Evolutionary conservation across 257 asterid genomes (phyloP).

Genomic region (Lithospermum erythrorhizon): DNA sequence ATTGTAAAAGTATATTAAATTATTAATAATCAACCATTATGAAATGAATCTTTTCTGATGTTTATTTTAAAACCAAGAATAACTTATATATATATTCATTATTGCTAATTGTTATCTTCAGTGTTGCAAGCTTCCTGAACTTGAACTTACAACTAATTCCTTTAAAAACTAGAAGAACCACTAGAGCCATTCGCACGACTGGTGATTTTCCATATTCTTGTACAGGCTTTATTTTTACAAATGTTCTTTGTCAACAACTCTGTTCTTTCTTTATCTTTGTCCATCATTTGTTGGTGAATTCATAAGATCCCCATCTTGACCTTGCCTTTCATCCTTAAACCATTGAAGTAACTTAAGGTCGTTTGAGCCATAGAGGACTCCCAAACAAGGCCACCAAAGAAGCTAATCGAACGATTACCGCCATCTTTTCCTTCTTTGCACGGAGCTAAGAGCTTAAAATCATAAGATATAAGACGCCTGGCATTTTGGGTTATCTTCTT

Average conservation of each 20-base stretch:
- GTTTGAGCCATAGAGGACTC: slow-evolving; percentile 68
- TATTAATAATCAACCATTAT: too few species aligned
- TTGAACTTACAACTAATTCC: slow-evolving; percentile 53
- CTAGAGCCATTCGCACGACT: slow-evolving; percentile 54
- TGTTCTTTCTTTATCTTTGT: slow-evolving; percentile 48
- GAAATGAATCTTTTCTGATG: too few species aligned
- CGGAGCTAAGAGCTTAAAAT: slow-evolving; percentile 69
- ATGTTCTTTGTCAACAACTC: slow-evolving; percentile 54
- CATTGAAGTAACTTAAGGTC: slow-evolving; percentile 67
- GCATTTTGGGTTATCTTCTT: slow-evolving; percentile 69
- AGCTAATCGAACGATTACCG: slow-evolving; percentile 72
- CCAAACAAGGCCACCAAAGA: slow-evolving; percentile 77
- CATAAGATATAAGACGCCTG: slow-evolving; percentile 73
- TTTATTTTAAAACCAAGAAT: too few species aligned
- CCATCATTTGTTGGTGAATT: slow-evolving; percentile 33
- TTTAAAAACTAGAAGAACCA: slow-evolving; percentile 46
- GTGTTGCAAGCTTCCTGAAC: slow-evolving; percentile 58
- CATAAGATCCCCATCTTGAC: slow-evolving; percentile 41
- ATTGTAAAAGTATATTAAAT: too few species aligned
- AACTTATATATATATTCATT: too few species aligned
- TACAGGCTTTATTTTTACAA: slow-evolving; percentile 68
- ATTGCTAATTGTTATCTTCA: too few species aligned
- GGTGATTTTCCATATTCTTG: slow-evolving; percentile 68
- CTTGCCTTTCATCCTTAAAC: slow-evolving; percentile 76
- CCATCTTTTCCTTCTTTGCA: slow-evolving; percentile 75